A percentile compares a stretch with the other conserved stretches of the same genome.
These are phyloP conservation scores for Solanum habrochaites DNA, from an alignment of 257 asterid species.

Conservation along the genomic window DNA sequence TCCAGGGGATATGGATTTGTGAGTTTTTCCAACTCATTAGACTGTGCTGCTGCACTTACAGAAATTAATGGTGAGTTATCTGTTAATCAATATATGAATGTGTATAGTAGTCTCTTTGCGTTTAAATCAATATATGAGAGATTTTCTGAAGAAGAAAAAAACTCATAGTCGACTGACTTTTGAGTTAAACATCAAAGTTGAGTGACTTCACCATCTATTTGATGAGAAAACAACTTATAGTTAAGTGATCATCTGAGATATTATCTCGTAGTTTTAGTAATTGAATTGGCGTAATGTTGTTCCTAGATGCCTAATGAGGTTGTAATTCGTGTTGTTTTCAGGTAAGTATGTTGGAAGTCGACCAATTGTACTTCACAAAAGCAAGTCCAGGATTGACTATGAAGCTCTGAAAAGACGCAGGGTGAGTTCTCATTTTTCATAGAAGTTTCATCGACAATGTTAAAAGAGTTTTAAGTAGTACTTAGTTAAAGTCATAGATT, in stretches of 20 bases:
- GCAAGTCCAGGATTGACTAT: background rate
- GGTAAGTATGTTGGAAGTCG: constrained; percentile 38
- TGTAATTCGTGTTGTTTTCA: constrained; percentile 6
- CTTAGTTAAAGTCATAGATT: too few species aligned
- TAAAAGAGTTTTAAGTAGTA: too few species aligned
- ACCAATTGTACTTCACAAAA: background rate
- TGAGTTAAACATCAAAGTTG: too few species aligned
- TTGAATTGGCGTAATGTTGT: background rate
- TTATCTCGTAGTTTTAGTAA: background rate
- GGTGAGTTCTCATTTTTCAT: background rate
- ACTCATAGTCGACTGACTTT: too few species aligned
- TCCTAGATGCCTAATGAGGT: background rate
- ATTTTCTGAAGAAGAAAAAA: too few species aligned
- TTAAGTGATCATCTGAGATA: too few species aligned
- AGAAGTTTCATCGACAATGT: too few species aligned
- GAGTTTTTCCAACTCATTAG: constrained; percentile 72
- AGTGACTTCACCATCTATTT: too few species aligned
- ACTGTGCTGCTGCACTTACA: constrained; percentile 75
- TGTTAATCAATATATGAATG: too few species aligned
- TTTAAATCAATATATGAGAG: too few species aligned
- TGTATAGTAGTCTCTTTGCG: too few species aligned
- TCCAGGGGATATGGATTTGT: constrained; percentile 87
- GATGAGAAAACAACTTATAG: too few species aligned
- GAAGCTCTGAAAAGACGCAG: background rate
- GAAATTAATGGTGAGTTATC: constrained; percentile 64